Base-by-base conservation (phyloP, 2,329 filamentous ascomycete genomes). In the Didymellaceae sp. region DNA sequence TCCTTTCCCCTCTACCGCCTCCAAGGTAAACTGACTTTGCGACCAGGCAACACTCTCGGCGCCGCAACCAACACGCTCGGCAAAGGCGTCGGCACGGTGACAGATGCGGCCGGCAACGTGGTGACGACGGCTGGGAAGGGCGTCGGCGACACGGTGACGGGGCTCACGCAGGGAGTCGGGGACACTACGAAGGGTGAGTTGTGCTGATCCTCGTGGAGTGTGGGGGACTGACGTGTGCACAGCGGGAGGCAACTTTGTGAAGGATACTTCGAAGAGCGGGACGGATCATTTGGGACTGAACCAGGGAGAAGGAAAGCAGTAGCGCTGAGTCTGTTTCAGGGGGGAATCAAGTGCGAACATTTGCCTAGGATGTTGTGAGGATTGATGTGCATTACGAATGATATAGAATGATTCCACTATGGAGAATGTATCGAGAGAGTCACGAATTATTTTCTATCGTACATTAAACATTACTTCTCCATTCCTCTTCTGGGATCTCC, bases 111-210 rank as follows among this genome's bases (percentile, higher is more conserved):
- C 4, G 70, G 70, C 22, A 68, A 70, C 35, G 64, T 68, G 0
- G 65, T 73, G 4, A 52, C 65, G 1, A 62, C 61, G 4, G 54
- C 68, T 8, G 70, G 70, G 0, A 72, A 72, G 48, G 71, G 71
- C 2, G 54, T 74, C 0, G 71, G 71, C 0, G 67, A 74, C 52
- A 70, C 67, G 1, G 63, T 74, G 20, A 61, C 62, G 7, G 71
- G 70, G 0, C 57, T 74, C 5, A 72, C 68, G 6, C 52, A 63
- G 37, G 70, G 69, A 0, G 14, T 70, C 14, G 71, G 71, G 0
- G 71, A 74, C 46, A 73, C 68, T 2, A 71, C 66, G 0, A 72
- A 72, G 38, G 62, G 67, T 68, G 52, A 8, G 63, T 38, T 22
- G 31, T 4, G 13, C 5, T 11, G 9, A 10, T n/a, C 8, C 3